phyloP scores from a whole-genome alignment of 805 yeast species.

The Kodamaea restingae region DNA sequence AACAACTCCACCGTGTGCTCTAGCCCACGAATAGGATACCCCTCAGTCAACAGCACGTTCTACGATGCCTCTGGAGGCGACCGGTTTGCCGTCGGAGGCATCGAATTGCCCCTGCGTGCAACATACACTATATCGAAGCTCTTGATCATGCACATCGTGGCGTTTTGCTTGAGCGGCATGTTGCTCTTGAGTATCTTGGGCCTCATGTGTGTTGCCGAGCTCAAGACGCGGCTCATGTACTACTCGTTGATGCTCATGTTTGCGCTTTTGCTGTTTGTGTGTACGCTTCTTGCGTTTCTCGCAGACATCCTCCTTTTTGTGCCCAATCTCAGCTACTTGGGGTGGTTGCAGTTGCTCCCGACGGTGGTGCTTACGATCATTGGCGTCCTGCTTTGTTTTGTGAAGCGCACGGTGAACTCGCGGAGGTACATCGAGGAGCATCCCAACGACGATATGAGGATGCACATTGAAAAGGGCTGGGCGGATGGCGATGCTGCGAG shows the following conservation, averaged over 20 bases:
- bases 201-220: constrained; percentile 2
- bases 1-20: constrained; percentile 25
- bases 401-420: constrained; percentile 63
- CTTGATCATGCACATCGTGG: constrained; percentile 39
- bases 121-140: constrained; percentile 38
- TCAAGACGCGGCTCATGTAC: constrained; percentile 18
- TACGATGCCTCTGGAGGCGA: constrained; percentile 9
- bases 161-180: constrained; percentile 29
- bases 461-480: constrained; percentile 13
- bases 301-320: constrained; percentile 79
- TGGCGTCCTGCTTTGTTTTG: constrained; percentile 64
- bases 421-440: constrained; percentile 38
- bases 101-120: constrained; percentile 39
- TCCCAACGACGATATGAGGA: constrained; percentile 33
- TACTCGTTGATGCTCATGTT: constrained; percentile 52
- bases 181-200: constrained; percentile 14
- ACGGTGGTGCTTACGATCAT: constrained; percentile 61
- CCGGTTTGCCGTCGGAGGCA: constrained; percentile 16
- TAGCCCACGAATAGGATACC: constrained; percentile 35
- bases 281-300: constrained; percentile 68
- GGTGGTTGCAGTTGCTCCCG: constrained; percentile 77
- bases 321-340: constrained; percentile 73
- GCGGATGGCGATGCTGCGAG: constrained; percentile 22
- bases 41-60: constrained; percentile 18
- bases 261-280: constrained; percentile 64